Evolutionary conservation across 23 red algal species (phyloP), one percentile per base, ranked within the genome.

Genomic region (Gracilaria caudata): DNA sequence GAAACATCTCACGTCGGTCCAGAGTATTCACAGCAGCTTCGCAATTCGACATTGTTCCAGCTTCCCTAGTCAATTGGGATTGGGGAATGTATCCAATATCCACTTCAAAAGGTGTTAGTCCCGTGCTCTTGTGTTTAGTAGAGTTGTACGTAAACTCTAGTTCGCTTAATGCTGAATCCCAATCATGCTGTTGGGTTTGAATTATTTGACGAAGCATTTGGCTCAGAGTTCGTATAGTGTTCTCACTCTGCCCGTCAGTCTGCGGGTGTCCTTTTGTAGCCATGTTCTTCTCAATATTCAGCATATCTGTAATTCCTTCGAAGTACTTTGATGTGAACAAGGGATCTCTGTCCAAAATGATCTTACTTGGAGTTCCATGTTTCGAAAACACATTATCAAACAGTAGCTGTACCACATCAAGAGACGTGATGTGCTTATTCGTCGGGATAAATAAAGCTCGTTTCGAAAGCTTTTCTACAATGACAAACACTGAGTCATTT

Each of bases 401-500:
- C 41, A 86, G 74, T 10, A 87, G 25, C 0, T 73, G 68, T 60
- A 59, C 40, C 1, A 55, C 68, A 34, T 87, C 83, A 29, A 30
- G 7, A 34, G 83, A 55, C 3, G 65, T 0, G 12, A 35, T 43
- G 12, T 34, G 0, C 47, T 56, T 87, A 8, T 58, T 49, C 24
- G 70, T 37, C 1, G 66, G 20, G 26, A 74, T 66, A 14, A 87
- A 87, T 0, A 87, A 9, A 4, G n/a, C 66, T 0, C 68, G 83
- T 59, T 87, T 87, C 51, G 43, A 74, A 24, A 87, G 38, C 41
- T 87, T 87, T 0, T 87, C 64, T 7, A 87, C 65, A 23, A 77
- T 64, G 30, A 87, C 66, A 55, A 76, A 51, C 16, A 87, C 47
- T 30, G 36, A 25, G 35, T 87, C 13, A 46, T 68, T 47, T 19